Evolutionary conservation across 805 yeast genomes (phyloP), one percentile per base, ranked within the genome.

Genomic region (Starmerella floris): DNA sequence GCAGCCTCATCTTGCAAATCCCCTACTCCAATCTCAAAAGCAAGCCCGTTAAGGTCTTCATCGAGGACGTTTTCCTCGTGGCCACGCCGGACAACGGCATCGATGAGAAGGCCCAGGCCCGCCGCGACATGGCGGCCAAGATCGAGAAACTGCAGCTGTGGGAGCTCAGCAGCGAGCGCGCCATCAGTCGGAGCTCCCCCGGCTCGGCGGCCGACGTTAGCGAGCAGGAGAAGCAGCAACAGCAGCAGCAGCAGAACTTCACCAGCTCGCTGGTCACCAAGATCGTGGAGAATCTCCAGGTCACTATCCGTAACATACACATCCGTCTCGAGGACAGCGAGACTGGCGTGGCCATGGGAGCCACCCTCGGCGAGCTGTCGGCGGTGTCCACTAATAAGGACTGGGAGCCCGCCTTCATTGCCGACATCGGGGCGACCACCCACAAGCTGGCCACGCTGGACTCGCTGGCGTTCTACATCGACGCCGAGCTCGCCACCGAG

Each of bases 21-120:
- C 98, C 99, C 0, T 93, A 97, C 96, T 79, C 96, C 1, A 91
- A 85, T 56, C 66, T 93, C 50, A 87, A 87, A 57, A 77, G 82
- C 19, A 83, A 87, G 55, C 97, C 99, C 0, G 97, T 88, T 6
- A 83, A 83, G 58, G 73, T 91, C 13, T 66, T 74, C 11, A 79
- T 91, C 45, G 88, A 91, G 53, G 91, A 91, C 58, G 88, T 85
- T 11, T 85, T 79, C 53, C 58, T 91, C 23, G 66, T 93, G 28
- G 93, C 93, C 1, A 66, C 78, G 2, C 95, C 97, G 1, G 75
- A 77, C 19, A 61, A 76, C 4, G 65, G 73, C 31, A 76, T 70
- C 21, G 79, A 76, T 44, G 81, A 76, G 37, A 67, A 68, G 11
- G 74, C 71, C 39, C 73, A 81, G 43, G 71, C 73, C 40, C 68